These are phyloP conservation scores for Edaphochlamys debaryana DNA, from an alignment of 139 green algal genomes.

Conservation along the genomic window DNA sequence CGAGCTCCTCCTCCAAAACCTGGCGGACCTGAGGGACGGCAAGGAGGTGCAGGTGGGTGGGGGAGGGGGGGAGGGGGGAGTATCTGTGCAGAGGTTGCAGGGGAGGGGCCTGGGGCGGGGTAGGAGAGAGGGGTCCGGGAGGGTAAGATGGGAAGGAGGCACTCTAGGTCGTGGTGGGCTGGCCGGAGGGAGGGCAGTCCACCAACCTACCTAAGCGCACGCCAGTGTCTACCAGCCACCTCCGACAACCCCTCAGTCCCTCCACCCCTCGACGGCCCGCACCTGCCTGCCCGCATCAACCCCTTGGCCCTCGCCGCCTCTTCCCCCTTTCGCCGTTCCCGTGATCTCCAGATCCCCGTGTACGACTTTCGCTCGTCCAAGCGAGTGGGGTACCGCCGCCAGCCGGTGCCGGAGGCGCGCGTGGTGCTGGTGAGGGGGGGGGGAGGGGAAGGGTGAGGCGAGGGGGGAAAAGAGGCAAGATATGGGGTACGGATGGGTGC, in stretches of 20 bases:
- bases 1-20: slow-evolving; percentile 89
- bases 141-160: too few species aligned
- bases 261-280: too few species aligned
- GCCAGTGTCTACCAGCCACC: too few species aligned
- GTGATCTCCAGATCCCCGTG: slow-evolving; percentile 86
- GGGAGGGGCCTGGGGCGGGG: not conserved
- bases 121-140: too few species aligned
- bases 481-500: too few species aligned
- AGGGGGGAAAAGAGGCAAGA: too few species aligned
- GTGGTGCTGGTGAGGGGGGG: slow-evolving; percentile 90
- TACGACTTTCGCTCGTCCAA: slow-evolving; percentile 95
- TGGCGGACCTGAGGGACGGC: slow-evolving; percentile 82
- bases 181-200: too few species aligned
- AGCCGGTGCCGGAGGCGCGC: slow-evolving; percentile 64
- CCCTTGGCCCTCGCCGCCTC: not conserved
- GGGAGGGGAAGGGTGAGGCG: too few species aligned
- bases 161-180: too few species aligned
- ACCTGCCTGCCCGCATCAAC: not conserved
- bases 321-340: too few species aligned
- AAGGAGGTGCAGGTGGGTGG: slow-evolving; percentile 66
- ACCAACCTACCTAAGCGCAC: too few species aligned
- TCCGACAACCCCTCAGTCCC: too few species aligned
- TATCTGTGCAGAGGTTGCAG: not conserved
- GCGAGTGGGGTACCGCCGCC: slow-evolving; percentile 82
- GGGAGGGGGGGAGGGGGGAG: not conserved